Conservation (phyloP, 2,329 filamentous ascomycete species). For the Endothia cerciana region DNA sequence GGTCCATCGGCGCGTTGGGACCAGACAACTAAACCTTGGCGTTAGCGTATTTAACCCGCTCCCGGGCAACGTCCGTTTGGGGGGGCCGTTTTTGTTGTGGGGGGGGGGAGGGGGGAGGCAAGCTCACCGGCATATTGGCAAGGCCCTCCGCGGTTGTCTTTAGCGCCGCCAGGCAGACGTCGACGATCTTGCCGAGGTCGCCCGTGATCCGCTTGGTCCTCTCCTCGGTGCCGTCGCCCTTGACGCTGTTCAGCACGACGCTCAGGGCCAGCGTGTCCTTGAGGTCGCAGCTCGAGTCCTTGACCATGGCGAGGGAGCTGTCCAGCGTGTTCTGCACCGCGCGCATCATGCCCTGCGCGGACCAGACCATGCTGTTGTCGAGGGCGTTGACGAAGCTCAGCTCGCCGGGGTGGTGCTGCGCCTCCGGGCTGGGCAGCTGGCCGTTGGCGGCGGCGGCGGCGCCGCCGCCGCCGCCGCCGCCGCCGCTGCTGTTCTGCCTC, state of each 20-base stretch:
- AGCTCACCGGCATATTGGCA: constrained; percentile 37
- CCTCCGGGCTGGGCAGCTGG: constrained; percentile 25
- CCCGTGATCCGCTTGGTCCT: constrained; percentile 47
- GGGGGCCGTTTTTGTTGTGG: too few relatives aligned
- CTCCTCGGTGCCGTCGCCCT: constrained; percentile 43
- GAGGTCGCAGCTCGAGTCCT: constrained; percentile 53
- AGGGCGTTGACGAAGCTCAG: constrained; percentile 39
- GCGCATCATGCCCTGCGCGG: constrained; percentile 44
- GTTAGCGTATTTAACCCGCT: background rate
- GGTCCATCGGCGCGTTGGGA: constrained; percentile 15
- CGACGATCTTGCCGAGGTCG: constrained; percentile 47
- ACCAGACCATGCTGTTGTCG: constrained; percentile 47
- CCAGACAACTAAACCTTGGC: background rate
- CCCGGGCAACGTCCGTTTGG: too few relatives aligned
- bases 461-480: too few relatives aligned
- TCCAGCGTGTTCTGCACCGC: constrained; percentile 54
- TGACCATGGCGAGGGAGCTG: constrained; percentile 45
- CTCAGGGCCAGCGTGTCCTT: constrained; percentile 55
- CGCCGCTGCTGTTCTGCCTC: background rate
- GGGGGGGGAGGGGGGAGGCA: background rate
- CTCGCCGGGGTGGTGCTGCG: constrained; percentile 32
- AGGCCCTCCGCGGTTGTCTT: constrained; percentile 46
- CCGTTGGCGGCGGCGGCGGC: constrained; percentile 21
- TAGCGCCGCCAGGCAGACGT: constrained; percentile 49
- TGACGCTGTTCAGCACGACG: constrained; percentile 52